Percentiles rank a stretch among this genome's conserved stretches.
phyloP scores from a whole-genome alignment of 1,139 yeast species.

The Debaryomycetaceae sp. region DNA sequence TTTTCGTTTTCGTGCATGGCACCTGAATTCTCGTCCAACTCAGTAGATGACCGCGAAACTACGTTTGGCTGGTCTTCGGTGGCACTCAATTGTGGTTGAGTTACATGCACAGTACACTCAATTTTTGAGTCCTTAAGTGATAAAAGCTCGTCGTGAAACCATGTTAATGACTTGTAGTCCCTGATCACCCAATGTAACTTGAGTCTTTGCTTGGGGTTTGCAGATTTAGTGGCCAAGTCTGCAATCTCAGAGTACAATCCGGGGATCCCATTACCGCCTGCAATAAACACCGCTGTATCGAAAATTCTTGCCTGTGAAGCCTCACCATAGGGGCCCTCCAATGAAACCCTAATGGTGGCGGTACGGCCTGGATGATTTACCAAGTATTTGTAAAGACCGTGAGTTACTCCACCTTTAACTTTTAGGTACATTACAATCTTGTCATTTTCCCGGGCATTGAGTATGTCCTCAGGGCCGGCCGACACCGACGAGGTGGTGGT shows the following conservation, averaged over 20 bases:
- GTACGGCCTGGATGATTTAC: constrained; percentile 19
- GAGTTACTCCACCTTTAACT: constrained; percentile 38
- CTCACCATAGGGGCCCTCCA: constrained; percentile 49
- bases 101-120: neutral
- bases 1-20: constrained; percentile 14
- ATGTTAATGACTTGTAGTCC: constrained; percentile 40
- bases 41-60: too few relatives aligned
- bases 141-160: constrained; percentile 44
- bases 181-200: constrained; percentile 35
- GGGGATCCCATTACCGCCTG: constrained; percentile 49
- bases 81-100: constrained; percentile 9
- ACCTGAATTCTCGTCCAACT: constrained; percentile 17
- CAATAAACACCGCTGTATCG: constrained; percentile 34
- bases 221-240: constrained; percentile 20
- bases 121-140: constrained; percentile 1
- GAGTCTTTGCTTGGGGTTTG: constrained; percentile 12
- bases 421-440: constrained; percentile 30
- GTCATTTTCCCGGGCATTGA: too few relatives aligned
- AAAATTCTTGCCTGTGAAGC: constrained; percentile 29
- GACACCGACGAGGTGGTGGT: constrained; percentile 8
- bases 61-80: too few relatives aligned
- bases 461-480: constrained; percentile 14
- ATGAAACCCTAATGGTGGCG: constrained; percentile 27
- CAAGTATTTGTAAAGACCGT: constrained; percentile 27
- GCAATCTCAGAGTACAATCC: constrained; percentile 41